Evolutionary conservation across 352 stramenopile species (phyloP).

Genomic region (Phytophthora tubulina): DNA sequence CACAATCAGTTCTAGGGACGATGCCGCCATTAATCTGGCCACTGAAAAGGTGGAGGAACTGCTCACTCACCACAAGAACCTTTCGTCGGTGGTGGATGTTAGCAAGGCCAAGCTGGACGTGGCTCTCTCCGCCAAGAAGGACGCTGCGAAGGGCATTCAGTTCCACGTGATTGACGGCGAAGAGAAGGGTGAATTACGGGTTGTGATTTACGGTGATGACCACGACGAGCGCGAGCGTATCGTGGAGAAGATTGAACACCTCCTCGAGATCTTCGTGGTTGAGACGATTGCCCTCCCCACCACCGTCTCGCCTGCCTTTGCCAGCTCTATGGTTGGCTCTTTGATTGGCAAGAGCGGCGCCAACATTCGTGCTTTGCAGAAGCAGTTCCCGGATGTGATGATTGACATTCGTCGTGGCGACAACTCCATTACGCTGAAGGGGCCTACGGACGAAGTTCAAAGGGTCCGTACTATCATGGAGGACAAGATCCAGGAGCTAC

Average conservation of each 20-base stretch:
- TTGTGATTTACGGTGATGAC: constrained; percentile 69
- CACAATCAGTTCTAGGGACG: constrained; percentile 74
- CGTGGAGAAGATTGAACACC: constrained; percentile 72
- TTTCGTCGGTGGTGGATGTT: constrained; percentile 59
- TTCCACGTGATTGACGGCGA: constrained; percentile 61
- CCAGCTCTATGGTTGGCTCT: constrained; percentile 67
- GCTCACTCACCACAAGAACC: constrained; percentile 60
- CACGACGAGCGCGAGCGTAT: constrained; percentile 65
- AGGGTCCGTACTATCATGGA: constrained; percentile 72
- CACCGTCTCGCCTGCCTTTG: constrained; percentile 42
- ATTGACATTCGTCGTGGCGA: constrained; percentile 70
- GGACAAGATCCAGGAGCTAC: constrained; percentile 75
- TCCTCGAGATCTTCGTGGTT: constrained; percentile 59
- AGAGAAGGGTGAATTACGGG: constrained; percentile 51
- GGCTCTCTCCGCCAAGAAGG: constrained; percentile 55
- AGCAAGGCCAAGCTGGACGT: constrained; percentile 60
- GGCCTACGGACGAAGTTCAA: constrained; percentile 55
- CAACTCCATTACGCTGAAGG: constrained; percentile 68
- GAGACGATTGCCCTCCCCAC: constrained; percentile 61
- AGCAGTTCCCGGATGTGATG: constrained; percentile 64
- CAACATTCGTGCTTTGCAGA: constrained; percentile 78
- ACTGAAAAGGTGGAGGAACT: constrained; percentile 66
- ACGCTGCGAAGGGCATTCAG: constrained; percentile 61
- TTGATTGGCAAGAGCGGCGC: constrained; percentile 84
- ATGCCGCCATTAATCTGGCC: constrained; percentile 68